Base-by-base conservation (phyloP, 345 rosid genomes). In the Hypericum androsaemum region DNA sequence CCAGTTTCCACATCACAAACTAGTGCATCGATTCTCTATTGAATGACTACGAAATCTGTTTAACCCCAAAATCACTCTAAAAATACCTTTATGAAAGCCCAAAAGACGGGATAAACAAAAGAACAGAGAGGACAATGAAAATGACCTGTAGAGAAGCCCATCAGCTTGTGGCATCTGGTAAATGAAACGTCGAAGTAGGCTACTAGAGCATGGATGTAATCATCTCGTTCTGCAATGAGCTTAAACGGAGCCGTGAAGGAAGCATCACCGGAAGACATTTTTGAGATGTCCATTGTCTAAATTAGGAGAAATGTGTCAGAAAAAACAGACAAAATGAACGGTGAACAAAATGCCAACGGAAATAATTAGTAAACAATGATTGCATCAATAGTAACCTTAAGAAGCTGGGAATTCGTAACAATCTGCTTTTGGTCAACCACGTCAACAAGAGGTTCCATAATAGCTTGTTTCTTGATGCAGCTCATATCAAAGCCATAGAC, bases 161-260 rank as follows among this genome's bases (percentile, higher is more conserved):
- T 80, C 61, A 88, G 63, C 70, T 94, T 94, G 60, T 94, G 97
- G 64, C 97, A 88, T 73, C 74, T 86, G 48, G 97, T 86, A 66
- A 94, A 94, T 6, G 94, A 75, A n/a, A 94, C 97, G 65, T 88
- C 99, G 53, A 94, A 94, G 66, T 85, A 88, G n/a, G 99, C 99
- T 41, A 88, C 97, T 54, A 94, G 73, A 41, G 99, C 97, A 56
- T 94, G 99, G 81, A 94, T 83, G 75, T 78, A 88, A 72, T 94
- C 99, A 63, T 94, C 78, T n/a, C 95, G 89, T 58, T 88, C 77
- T 51, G 99, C 97, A 54, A 86, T 77, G 43, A 94, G 95, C 74
- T 88, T 94, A 69, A 88, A 88, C 44, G 97, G 81, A 66, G 80
- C 95, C 7, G 87, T 86, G 74, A 88, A 94, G 63, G 97, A 83